Percentiles rank a stretch among this genome's conserved stretches.
These are phyloP conservation scores for Myxozyma vanderwaltii DNA, from an alignment of 805 yeast species.

Conservation along the genomic window DNA sequence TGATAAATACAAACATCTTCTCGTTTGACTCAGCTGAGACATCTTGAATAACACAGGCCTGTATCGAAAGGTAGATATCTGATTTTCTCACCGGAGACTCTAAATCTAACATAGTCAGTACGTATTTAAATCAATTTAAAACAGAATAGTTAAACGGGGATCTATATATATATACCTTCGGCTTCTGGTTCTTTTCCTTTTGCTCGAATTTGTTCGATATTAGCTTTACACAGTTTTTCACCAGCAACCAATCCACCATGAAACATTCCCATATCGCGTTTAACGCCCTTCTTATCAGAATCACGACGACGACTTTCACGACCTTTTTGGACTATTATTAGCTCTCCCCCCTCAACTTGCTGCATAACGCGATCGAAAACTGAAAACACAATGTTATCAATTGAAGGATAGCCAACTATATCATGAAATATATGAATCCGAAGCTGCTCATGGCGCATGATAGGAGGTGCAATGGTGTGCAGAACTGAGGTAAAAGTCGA, in stretches of 20 bases:
- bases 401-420: conserved; percentile 49
- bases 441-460: conserved; percentile 48
- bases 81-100: conserved; percentile 47
- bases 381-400: conserved; percentile 53
- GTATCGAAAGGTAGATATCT: conserved; percentile 68
- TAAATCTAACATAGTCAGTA: neutral
- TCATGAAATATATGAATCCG: conserved; percentile 50
- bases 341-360: conserved; percentile 70
- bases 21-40: conserved; percentile 38
- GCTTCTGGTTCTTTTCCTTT: conserved; percentile 41
- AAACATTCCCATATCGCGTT: conserved; percentile 65
- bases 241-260: conserved; percentile 79
- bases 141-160: neutral
- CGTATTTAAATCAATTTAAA: neutral
- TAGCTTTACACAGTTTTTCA: conserved; percentile 84
- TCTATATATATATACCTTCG: conserved; percentile 29
- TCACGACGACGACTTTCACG: conserved; percentile 45
- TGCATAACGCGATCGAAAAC: conserved; percentile 59
- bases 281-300: conserved; percentile 39
- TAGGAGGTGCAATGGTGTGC: conserved; percentile 50
- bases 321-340: conserved; percentile 55
- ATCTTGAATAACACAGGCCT: conserved; percentile 53
- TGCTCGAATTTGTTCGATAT: conserved; percentile 54
- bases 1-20: conserved; percentile 64
- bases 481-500: conserved; percentile 45